A percentile compares a stretch with the other conserved stretches of the same genome.
These are phyloP conservation scores for Luzula sylvatica DNA, from an alignment of 176 grass and related monocot genomes.

Conservation along the genomic window DNA sequence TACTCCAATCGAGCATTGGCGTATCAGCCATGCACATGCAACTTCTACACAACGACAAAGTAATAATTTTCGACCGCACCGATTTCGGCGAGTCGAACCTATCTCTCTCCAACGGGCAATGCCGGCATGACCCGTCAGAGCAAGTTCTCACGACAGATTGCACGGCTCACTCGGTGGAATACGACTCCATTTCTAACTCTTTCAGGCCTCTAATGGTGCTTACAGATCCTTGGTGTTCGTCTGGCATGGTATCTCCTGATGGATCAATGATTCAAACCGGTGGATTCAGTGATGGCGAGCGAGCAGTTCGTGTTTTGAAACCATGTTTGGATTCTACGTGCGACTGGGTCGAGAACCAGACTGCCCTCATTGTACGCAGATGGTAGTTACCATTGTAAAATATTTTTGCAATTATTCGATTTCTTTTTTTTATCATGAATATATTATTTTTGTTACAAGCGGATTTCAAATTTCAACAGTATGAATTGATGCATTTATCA, in stretches of 20 bases:
- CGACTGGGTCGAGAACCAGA: constrained; percentile 57
- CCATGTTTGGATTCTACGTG: constrained; percentile 29
- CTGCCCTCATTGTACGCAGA: constrained; percentile 32
- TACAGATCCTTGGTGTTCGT: constrained; percentile 86
- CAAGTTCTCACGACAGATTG: constrained; percentile 35
- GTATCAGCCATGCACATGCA: constrained; percentile 97
- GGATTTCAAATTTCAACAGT: no score
- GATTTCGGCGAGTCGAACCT: constrained; percentile 69
- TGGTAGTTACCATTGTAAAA: constrained; percentile 24
- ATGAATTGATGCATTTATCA: no score
- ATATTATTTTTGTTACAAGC: no score
- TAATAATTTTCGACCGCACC: constrained; percentile 71
- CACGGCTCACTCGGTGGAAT: constrained; percentile 70
- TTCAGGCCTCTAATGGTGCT: constrained; percentile 41
- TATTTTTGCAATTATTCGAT: no score
- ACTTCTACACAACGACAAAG: constrained; percentile 64
- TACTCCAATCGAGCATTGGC: constrained; percentile 62
- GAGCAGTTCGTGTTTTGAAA: constrained; percentile 41
- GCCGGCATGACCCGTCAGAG: constrained; percentile 50
- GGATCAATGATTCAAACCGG: constrained; percentile 71
- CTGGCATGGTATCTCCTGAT: constrained; percentile 54
- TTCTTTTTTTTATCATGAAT: no score
- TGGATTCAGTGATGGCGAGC: constrained; percentile 61
- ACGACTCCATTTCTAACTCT: constrained; percentile 29
- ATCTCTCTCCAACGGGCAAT: constrained; percentile 41